Evolutionary conservation across 345 rosid species (phyloP).

Genomic region (Diplotaxis tenuifolia): DNA sequence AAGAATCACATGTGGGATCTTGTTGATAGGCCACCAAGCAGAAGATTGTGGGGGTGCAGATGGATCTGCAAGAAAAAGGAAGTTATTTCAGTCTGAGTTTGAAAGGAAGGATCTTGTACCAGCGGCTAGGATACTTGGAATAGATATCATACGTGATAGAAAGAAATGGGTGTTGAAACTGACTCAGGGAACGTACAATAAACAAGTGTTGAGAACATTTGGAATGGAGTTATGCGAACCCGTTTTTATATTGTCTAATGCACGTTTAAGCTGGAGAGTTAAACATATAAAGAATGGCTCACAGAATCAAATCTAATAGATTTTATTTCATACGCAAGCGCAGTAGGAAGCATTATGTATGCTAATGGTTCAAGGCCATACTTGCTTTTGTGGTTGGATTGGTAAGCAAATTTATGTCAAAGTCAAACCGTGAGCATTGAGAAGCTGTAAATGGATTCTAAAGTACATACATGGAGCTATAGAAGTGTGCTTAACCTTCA

Average conservation of each 20-base stretch:
- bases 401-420: background rate
- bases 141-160: background rate
- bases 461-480: background rate
- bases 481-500: background rate
- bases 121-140: background rate
- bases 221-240: background rate
- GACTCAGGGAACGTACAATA: background rate
- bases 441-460: background rate
- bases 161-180: background rate
- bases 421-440: background rate
- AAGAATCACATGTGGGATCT: too few relatives aligned
- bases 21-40: too few relatives aligned
- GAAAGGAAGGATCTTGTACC: background rate
- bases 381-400: background rate
- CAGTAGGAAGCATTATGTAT: background rate
- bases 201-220: background rate
- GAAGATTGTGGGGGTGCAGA: too few relatives aligned
- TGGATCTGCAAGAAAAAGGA: too few relatives aligned
- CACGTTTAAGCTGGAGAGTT: background rate
- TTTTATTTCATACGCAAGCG: background rate
- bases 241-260: background rate
- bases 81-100: background rate
- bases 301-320: rapidly evolving
- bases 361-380: background rate
- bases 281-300: background rate